A percentile compares a stretch with the other conserved stretches of the same genome.
phyloP scores from a whole-genome alignment of 2,329 filamentous ascomycete species.

The Cladophialophora carrionii region DNA sequence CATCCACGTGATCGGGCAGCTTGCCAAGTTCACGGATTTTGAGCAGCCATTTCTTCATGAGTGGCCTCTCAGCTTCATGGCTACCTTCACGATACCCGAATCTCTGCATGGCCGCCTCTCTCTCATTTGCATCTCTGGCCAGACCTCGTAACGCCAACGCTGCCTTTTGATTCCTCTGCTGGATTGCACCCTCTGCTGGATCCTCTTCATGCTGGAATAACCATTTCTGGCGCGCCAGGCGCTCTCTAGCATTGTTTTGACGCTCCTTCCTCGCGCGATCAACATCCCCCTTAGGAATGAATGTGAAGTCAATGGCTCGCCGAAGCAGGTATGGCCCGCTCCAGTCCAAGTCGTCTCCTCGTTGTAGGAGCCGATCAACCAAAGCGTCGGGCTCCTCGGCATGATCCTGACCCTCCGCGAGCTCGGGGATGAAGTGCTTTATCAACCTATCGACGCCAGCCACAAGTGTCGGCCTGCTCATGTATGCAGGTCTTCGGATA shows the following conservation, averaged over 20 bases:
- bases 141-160: conserved; percentile 8
- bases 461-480: neutral
- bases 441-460: conserved; percentile 1
- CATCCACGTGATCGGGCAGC: conserved; percentile 9
- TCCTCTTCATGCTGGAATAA: neutral
- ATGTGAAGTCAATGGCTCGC: conserved; percentile 11
- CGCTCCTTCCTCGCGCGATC: neutral
- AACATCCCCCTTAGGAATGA: neutral
- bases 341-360: conserved; percentile 17
- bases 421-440: conserved; percentile 13
- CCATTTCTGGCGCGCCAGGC: neutral
- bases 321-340: conserved; percentile 18
- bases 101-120: conserved; percentile 3
- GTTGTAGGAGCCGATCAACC: conserved; percentile 11
- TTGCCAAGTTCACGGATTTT: conserved; percentile 13
- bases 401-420: conserved; percentile 7
- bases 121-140: conserved; percentile 10
- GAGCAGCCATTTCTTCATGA: conserved; percentile 25
- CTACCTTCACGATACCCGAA: conserved; percentile 19
- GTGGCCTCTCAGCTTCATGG: conserved; percentile 14
- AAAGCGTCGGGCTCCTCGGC: conserved; percentile 1
- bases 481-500: neutral
- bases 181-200: neutral
- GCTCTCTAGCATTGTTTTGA: neutral
- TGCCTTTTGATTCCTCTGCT: neutral